Evolutionary conservation across 192 early-diverging fungal genomes (phyloP).

Genomic region (Coemansia sp.): DNA sequence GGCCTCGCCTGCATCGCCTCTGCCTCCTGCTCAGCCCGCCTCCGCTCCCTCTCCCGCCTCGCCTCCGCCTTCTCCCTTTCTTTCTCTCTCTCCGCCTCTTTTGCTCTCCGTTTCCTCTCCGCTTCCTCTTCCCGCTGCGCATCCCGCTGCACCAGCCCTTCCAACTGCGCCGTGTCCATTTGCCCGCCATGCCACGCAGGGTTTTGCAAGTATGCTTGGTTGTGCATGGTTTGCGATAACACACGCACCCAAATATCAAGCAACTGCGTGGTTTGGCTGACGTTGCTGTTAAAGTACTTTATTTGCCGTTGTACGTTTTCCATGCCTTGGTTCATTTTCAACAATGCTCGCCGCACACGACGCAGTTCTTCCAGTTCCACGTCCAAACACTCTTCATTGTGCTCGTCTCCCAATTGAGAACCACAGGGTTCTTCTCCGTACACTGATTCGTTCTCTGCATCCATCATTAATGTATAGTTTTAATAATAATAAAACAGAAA

Average conservation of each 20-base stretch:
- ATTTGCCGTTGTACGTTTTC: slow-evolving; percentile 49
- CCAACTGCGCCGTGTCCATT: slow-evolving; percentile 35
- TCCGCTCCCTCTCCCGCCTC: slow-evolving; percentile 30
- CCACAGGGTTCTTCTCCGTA: background rate
- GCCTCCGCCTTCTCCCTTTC: slow-evolving; percentile 32
- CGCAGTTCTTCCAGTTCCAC: slow-evolving; percentile 45
- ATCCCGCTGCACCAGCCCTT: slow-evolving; percentile 32
- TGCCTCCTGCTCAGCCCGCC: slow-evolving; percentile 23
- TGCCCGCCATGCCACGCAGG: slow-evolving; percentile 54
- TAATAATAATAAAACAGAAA: slow-evolving; percentile 9
- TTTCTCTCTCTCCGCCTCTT: slow-evolving; percentile 14
- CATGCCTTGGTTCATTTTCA: slow-evolving; percentile 51
- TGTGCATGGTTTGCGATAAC: slow-evolving; percentile 58
- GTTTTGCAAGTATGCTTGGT: slow-evolving; percentile 52
- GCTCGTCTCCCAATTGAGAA: background rate
- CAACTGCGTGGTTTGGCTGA: slow-evolving; percentile 58
- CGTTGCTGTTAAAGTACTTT: slow-evolving; percentile 58
- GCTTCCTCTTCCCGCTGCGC: slow-evolving; percentile 30
- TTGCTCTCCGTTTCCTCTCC: slow-evolving; percentile 22
- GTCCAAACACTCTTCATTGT: background rate
- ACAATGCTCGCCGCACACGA: slow-evolving; percentile 38
- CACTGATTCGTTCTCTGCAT: background rate
- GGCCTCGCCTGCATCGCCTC: slow-evolving; percentile 6
- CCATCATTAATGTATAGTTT: background rate
- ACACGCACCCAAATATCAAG: slow-evolving; percentile 58